phyloP scores from a whole-genome alignment of 2,329 filamentous ascomycete genomes.

The Emergomyces orientalis region DNA sequence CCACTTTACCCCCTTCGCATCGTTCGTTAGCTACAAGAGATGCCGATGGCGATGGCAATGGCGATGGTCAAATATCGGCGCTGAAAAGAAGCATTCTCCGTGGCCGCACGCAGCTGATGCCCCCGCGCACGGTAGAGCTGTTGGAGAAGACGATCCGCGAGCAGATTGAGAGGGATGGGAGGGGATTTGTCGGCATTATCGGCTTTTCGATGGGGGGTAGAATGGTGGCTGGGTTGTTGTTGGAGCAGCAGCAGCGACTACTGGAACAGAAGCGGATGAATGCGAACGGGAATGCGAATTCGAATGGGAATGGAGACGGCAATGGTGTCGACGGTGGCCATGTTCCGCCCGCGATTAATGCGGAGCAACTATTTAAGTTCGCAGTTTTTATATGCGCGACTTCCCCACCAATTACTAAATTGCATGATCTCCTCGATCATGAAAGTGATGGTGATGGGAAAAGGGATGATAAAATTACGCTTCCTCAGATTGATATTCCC shows the following conservation, averaged over 20 bases:
- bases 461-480: not conserved
- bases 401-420: conserved; percentile 1
- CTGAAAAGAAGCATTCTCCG: conserved; percentile 42
- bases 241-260: conserved; percentile 17
- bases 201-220: conserved; percentile 61
- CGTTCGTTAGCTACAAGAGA: not conserved
- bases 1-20: not conserved
- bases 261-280: not conserved
- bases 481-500: conserved; percentile 33
- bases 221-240: conserved; percentile 50
- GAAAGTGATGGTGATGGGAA: not conserved
- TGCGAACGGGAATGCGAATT: not conserved
- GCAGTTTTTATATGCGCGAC: conserved; percentile 5
- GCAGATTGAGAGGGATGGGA: conserved; percentile 31
- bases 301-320: not conserved
- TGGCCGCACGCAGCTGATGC: conserved; percentile 27
- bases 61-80: not conserved
- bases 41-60: not conserved
- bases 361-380: conserved; percentile 2
- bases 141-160: conserved; percentile 34
- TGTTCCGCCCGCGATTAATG: not conserved
- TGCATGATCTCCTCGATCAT: not conserved
- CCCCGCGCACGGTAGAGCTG: conserved; percentile 36
- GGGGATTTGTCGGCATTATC: conserved; percentile 52
- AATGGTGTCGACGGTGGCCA: not conserved